These are phyloP conservation scores for Dothideomycetes sp. DNA, from an alignment of 2,329 filamentous ascomycete genomes.

Conservation along the genomic window DNA sequence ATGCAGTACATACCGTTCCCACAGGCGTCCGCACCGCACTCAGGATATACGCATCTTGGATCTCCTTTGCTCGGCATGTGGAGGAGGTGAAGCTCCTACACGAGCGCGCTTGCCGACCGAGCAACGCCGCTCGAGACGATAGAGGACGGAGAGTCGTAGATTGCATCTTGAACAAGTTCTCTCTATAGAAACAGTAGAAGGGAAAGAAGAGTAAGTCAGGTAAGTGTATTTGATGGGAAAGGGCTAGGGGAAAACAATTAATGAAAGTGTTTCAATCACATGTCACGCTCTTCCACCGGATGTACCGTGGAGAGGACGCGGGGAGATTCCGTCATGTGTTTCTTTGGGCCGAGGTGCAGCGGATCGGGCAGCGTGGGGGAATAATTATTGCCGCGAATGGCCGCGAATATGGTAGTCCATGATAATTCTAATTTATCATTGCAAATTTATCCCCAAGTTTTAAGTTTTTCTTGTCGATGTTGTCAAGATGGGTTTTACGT, in stretches of 20 bases:
- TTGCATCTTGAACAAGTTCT: neutral
- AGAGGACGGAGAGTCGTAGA: slow-evolving; percentile 3
- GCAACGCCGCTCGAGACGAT: slow-evolving; percentile 2
- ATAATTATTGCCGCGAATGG: neutral
- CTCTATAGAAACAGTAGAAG: too few relatives aligned
- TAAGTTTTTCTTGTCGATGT: too few relatives aligned
- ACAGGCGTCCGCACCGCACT: slow-evolving; percentile 84
- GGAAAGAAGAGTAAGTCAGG: too few relatives aligned
- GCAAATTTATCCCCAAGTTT: too few relatives aligned
- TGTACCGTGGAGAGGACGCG: too few relatives aligned
- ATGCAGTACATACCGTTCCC: slow-evolving; percentile 58
- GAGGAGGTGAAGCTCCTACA: slow-evolving; percentile 36
- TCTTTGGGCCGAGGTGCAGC: neutral
- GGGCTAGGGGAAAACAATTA: too few relatives aligned
- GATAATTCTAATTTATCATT: too few relatives aligned
- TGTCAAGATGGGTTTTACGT: too few relatives aligned
- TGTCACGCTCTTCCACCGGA: too few relatives aligned
- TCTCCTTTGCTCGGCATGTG: slow-evolving; percentile 45
- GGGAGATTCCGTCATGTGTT: slow-evolving; percentile 1
- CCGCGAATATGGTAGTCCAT: too few relatives aligned
- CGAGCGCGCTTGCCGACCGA: slow-evolving; percentile 3
- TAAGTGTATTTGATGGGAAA: too few relatives aligned
- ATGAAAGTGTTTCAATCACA: too few relatives aligned
- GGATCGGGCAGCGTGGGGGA: neutral
- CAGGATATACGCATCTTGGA: slow-evolving; percentile 88